phyloP scores from a whole-genome alignment of 2,329 filamentous ascomycete species.

The Neoscytalidium dimidiatum region DNA sequence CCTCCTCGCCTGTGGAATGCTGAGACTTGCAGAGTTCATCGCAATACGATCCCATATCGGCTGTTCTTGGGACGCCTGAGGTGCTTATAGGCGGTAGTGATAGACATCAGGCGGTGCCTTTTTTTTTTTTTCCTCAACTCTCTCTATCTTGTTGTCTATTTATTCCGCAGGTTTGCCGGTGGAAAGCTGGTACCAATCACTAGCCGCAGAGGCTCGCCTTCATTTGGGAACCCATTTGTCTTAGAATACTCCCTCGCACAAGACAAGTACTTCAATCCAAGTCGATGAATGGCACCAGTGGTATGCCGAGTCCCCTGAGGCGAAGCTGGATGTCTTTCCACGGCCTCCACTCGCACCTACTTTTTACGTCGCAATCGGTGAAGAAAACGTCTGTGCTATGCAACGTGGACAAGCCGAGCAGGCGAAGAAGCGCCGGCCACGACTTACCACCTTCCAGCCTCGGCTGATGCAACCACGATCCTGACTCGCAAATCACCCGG shows the following conservation, averaged over 20 bases:
- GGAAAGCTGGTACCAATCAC: neutral
- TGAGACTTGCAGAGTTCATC: neutral
- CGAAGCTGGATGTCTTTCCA: neutral
- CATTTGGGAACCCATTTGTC: too few relatives aligned
- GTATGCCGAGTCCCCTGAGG: neutral
- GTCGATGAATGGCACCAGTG: neutral
- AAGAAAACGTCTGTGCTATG: conserved; percentile 3
- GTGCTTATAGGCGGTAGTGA: neutral
- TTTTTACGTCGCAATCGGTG: neutral
- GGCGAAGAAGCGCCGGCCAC: neutral
- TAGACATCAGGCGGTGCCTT: neutral
- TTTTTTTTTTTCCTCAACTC: neutral
- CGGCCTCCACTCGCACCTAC: neutral
- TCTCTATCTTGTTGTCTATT: neutral
- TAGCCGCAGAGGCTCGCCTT: too few relatives aligned
- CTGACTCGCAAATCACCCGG: neutral
- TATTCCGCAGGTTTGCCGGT: neutral
- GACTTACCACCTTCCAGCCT: neutral
- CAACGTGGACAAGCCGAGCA: neutral
- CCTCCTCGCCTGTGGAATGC: conserved; percentile 1
- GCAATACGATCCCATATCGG: neutral
- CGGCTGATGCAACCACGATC: neutral
- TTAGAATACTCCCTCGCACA: neutral
- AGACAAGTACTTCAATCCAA: neutral
- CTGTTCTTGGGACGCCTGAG: neutral